Base-by-base conservation (phyloP, 2,329 filamentous ascomycete genomes). In the Ceratocystis alfenasii region DNA sequence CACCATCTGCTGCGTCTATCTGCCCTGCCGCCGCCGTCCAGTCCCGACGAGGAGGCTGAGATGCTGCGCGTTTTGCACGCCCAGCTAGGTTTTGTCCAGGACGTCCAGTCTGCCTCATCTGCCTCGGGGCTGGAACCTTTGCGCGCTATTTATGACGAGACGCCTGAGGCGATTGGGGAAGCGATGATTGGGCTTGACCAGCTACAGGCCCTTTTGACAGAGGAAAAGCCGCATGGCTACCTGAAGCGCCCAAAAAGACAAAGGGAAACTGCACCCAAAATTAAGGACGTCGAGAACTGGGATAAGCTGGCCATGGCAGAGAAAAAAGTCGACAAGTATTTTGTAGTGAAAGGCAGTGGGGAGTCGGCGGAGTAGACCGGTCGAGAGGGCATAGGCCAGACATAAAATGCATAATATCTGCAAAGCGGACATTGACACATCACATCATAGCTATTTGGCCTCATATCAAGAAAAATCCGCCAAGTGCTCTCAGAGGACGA, bases 31-130 rank as follows among this genome's bases (percentile, higher is more conserved):
- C 81, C 81, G 1, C 91, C 93, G 0, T 76, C 79, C 20, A 79
- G 79, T 1, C 69, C 77, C 1, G 79, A 79, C 63, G 86, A 91
- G 70, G 87, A 95, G 73, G 71, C 78, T 0, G 76, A 79, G 30
- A 90, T 96, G 83, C 81, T 95, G 2, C 73, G 81, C 25, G 92
- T 87, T 0, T 81, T 99, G 1, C 81, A 86, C 64, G 85, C 88
- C 41, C 94, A 99, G 73, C 82, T 99, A 0, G 87, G 88, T 72
- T 99, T 99, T 72, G 91, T 97, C n/a, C 86, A 84, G 68, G 84
- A 90, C 69, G 86, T 97, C 22, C 92, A 95, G 72, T 78, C 81
- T 57, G 59, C 57, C 15, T 55, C 44, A 87, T 96, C 62, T 83
- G 95, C 0, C 76, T 30, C 55, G 2, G 85, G 82, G 2, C 79